Conservation (phyloP, 2,329 filamentous ascomycete species). For the Penicillium frequentans region DNA sequence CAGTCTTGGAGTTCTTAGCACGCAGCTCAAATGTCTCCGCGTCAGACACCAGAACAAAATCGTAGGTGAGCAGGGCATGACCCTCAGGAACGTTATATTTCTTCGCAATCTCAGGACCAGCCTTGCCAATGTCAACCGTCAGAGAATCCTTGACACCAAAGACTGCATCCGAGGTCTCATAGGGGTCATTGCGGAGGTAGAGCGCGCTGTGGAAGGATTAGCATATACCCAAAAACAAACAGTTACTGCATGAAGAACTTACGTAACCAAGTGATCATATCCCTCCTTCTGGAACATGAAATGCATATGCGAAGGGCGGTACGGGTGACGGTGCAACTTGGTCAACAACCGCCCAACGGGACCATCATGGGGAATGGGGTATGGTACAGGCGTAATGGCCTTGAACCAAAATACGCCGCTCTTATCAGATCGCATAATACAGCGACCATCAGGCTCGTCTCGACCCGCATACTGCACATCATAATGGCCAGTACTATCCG, state of each 20-base stretch:
- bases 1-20: conserved; percentile 65
- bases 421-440: conserved; percentile 67
- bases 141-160: conserved; percentile 84
- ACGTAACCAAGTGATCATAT: conserved; percentile 82
- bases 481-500: conserved; percentile 76
- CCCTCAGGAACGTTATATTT: conserved; percentile 66
- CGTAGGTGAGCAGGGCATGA: conserved; percentile 64
- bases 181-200: conserved; percentile 75
- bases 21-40: conserved; percentile 67
- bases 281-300: conserved; percentile 85
- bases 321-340: conserved; percentile 70
- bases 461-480: conserved; percentile 74
- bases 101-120: conserved; percentile 54
- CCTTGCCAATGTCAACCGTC: conserved; percentile 62
- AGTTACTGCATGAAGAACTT: conserved; percentile 38
- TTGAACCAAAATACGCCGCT: conserved; percentile 82
- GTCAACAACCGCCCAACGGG: conserved; percentile 73
- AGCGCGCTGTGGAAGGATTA: conserved; percentile 57
- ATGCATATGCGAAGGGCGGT: conserved; percentile 76
- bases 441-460: conserved; percentile 67
- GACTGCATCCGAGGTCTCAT: conserved; percentile 80
- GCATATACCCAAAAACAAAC: neutral
- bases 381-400: conserved; percentile 79
- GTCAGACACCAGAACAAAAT: conserved; percentile 75
- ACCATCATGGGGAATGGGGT: conserved; percentile 81